Conservation (phyloP, 768 basidiomycete genomes). For the Trichaptum fuscoviolaceum region DNA sequence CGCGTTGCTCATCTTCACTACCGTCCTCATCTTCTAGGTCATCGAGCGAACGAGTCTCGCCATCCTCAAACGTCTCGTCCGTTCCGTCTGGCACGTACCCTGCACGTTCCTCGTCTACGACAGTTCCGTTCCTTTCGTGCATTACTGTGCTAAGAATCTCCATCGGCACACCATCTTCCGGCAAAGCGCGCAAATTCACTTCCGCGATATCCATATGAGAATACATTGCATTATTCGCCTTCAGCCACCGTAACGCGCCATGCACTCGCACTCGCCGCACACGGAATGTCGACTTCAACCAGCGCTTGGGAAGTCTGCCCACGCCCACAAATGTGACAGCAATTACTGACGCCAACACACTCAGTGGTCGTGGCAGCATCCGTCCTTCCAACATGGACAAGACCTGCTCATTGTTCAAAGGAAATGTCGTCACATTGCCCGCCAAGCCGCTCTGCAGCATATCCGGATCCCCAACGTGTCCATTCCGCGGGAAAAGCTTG, state of each 20-base stretch:
- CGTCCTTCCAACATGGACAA: conserved; percentile 28
- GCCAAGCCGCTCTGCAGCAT: conserved; percentile 24
- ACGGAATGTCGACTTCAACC: conserved; percentile 25
- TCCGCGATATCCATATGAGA: conserved; percentile 22
- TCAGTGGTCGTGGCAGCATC: conserved; percentile 26
- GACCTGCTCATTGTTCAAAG: conserved; percentile 23
- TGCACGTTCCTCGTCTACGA: conserved; percentile 22
- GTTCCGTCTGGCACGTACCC: conserved; percentile 24
- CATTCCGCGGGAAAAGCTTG: conserved; percentile 32
- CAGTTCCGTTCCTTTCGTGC: conserved; percentile 13
- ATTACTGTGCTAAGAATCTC: conserved; percentile 20
- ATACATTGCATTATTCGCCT: conserved; percentile 28
- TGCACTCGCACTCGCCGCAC: conserved; percentile 26
- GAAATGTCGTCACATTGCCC: conserved; percentile 31
- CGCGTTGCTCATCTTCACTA: too few relatives aligned
- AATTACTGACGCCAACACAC: conserved; percentile 27
- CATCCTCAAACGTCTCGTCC: conserved; percentile 10
- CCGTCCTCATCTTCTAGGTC: too few relatives aligned
- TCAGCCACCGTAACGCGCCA: conserved; percentile 31
- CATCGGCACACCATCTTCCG: conserved; percentile 29
- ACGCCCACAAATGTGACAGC: conserved; percentile 31
- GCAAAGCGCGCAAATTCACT: conserved; percentile 18
- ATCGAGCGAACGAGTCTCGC: too few relatives aligned
- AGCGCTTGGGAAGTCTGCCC: conserved; percentile 21
- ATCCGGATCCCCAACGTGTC: conserved; percentile 7